phyloP scores from a whole-genome alignment of 768 basidiomycete genomes.

The Rhizopogon vinicolor region DNA sequence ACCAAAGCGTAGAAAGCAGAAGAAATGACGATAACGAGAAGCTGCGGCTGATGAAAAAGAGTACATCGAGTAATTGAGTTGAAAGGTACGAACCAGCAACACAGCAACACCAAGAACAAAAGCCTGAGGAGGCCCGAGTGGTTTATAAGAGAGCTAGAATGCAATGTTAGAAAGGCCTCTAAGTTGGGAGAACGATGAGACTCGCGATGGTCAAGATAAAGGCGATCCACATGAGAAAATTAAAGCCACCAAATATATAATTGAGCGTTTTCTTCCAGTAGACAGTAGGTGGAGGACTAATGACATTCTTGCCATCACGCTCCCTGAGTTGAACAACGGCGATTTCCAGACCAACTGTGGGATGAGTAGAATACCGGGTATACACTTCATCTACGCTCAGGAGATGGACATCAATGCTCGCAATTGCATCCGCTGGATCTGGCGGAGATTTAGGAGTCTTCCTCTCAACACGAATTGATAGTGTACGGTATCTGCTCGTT shows the following conservation, averaged over 20 bases:
- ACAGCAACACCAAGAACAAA: slow-evolving; percentile 50
- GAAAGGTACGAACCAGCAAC: neutral
- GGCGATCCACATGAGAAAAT: neutral
- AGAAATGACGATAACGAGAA: slow-evolving; percentile 54
- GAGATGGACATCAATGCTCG: slow-evolving; percentile 39
- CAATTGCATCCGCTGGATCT: slow-evolving; percentile 27
- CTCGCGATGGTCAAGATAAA: slow-evolving; percentile 22
- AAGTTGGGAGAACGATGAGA: slow-evolving; percentile 52
- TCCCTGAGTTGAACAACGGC: slow-evolving; percentile 42
- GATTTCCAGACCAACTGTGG: slow-evolving; percentile 42
- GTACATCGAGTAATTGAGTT: neutral
- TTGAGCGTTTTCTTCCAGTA: slow-evolving; percentile 38
- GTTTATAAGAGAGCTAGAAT: slow-evolving; percentile 16
- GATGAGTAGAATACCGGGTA: slow-evolving; percentile 39
- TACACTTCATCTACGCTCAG: slow-evolving; percentile 36
- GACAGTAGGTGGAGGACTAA: slow-evolving; percentile 44
- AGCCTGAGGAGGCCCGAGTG: slow-evolving; percentile 48
- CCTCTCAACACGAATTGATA: slow-evolving; percentile 30
- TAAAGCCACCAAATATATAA: slow-evolving; percentile 43
- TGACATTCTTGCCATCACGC: slow-evolving; percentile 44
- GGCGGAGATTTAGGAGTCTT: neutral
- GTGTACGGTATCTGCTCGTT: slow-evolving; percentile 26
- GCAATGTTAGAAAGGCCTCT: slow-evolving; percentile 8
- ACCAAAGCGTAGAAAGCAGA: slow-evolving; percentile 8
- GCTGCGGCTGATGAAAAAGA: slow-evolving; percentile 56